Evolutionary conservation across 1,284 basidiomycete genomes (phyloP).

Genomic region (Marasmius tenuissimus): DNA sequence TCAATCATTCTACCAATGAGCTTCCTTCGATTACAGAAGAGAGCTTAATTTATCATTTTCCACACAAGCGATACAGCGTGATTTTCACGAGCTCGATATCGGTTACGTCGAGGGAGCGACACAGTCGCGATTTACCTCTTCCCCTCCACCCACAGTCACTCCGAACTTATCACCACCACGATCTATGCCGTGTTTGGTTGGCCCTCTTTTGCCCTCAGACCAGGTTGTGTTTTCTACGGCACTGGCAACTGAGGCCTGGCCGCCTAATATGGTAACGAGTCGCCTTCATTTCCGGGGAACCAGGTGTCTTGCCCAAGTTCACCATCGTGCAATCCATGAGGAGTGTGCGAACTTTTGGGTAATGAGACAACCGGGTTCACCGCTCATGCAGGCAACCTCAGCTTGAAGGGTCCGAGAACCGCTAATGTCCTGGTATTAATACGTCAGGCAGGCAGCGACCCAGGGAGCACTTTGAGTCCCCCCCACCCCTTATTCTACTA

Average conservation of each 20-base stretch:
- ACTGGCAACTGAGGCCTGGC: not conserved
- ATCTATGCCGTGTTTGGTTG: not conserved
- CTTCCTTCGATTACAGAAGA: too few relatives aligned
- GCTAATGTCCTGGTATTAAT: not conserved
- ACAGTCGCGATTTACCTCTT: not conserved
- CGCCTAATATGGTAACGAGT: not conserved
- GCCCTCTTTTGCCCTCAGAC: not conserved
- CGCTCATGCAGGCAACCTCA: too few relatives aligned
- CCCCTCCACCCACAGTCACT: not conserved
- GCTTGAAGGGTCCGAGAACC: not conserved
- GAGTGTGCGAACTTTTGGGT: not conserved
- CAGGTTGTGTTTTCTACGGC: not conserved
- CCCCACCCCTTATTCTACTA: not conserved
- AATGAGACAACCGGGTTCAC: not conserved
- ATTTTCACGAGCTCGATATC: too few relatives aligned
- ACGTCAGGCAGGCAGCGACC: not conserved
- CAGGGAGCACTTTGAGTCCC: not conserved
- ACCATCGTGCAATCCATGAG: conserved; percentile 1
- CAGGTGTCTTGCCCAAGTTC: not conserved
- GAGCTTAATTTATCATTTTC: too few relatives aligned
- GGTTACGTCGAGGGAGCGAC: not conserved
- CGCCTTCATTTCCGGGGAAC: conserved; percentile 1
- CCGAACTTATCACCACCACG: not conserved
- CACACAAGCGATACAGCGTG: not conserved
- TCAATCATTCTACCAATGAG: too few relatives aligned